phyloP scores from a whole-genome alignment of 164 flowering plant species.

The Magnolia changhungtana region DNA sequence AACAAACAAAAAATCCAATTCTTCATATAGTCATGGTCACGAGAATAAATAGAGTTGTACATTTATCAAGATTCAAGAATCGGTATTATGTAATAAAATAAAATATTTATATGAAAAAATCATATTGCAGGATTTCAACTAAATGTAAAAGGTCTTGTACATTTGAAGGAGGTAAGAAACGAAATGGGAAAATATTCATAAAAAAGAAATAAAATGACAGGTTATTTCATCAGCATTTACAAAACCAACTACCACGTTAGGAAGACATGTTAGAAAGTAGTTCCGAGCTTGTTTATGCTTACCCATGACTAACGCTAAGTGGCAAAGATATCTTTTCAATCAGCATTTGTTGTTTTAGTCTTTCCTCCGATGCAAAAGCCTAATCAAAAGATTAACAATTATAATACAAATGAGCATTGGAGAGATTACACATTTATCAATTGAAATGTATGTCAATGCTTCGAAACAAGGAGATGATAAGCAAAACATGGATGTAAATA shows the following conservation, averaged over 20 bases:
- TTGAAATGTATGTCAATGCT: too few relatives aligned
- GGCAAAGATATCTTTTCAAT: slow-evolving; percentile 64
- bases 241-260: neutral
- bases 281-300: slow-evolving; percentile 17
- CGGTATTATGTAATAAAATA: too few relatives aligned
- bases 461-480: neutral
- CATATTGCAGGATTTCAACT: too few relatives aligned
- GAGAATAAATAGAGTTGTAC: too few relatives aligned
- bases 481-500: neutral
- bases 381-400: slow-evolving; percentile 22
- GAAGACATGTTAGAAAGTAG: neutral
- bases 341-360: slow-evolving; percentile 57
- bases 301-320: slow-evolving; percentile 73
- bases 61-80: too few relatives aligned
- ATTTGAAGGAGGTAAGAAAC: too few relatives aligned
- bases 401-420: neutral
- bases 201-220: neutral
- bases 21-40: too few relatives aligned
- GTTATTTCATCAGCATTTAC: neutral
- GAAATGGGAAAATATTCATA: neutral
- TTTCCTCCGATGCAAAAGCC: slow-evolving; percentile 71
- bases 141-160: too few relatives aligned
- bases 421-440: neutral
- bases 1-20: too few relatives aligned
- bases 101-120: too few relatives aligned